A percentile compares a stretch with the other conserved stretches of the same genome.
Conservation (phyloP, 495 filamentous ascomycete genomes). For the Achaetomiella virescens region DNA sequence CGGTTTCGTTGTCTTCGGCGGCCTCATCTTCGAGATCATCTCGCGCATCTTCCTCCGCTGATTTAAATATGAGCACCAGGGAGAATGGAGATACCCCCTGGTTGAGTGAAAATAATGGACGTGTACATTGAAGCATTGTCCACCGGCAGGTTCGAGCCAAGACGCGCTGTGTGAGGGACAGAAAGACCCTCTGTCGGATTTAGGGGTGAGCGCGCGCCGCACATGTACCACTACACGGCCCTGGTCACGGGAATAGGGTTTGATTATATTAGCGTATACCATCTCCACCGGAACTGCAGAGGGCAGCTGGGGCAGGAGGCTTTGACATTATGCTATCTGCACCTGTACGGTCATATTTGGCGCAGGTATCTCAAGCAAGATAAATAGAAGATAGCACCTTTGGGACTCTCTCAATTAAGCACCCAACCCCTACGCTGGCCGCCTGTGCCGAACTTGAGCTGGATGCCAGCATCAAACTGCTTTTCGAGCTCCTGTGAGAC, state of each 20-base stretch:
- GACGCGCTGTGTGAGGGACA: no score
- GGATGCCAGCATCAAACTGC: slow-evolving; percentile 53
- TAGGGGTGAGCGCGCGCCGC: not conserved
- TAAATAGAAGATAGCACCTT: not conserved
- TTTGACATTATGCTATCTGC: not conserved
- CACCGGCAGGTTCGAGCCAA: not conserved
- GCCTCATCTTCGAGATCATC: slow-evolving; percentile 75
- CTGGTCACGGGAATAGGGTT: not conserved
- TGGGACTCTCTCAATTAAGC: slow-evolving; percentile 28
- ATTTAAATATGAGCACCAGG: not conserved
- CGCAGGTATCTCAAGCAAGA: not conserved
- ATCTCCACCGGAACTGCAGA: not conserved
- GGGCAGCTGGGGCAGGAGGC: not conserved
- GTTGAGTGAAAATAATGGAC: not conserved
- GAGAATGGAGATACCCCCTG: not conserved
- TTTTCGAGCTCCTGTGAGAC: slow-evolving; percentile 52
- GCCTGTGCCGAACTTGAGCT: slow-evolving; percentile 49
- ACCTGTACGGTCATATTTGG: not conserved
- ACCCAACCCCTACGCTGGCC: slow-evolving; percentile 48
- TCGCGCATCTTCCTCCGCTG: slow-evolving; percentile 62
- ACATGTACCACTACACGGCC: slow-evolving; percentile 1
- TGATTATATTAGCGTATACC: slow-evolving; percentile 9
- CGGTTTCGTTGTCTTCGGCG: slow-evolving; percentile 78
- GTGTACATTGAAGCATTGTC: not conserved
- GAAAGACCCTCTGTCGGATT: not conserved